Evolutionary conservation across 768 basidiomycete genomes (phyloP).

Genomic region (Suillus hirtellus): DNA sequence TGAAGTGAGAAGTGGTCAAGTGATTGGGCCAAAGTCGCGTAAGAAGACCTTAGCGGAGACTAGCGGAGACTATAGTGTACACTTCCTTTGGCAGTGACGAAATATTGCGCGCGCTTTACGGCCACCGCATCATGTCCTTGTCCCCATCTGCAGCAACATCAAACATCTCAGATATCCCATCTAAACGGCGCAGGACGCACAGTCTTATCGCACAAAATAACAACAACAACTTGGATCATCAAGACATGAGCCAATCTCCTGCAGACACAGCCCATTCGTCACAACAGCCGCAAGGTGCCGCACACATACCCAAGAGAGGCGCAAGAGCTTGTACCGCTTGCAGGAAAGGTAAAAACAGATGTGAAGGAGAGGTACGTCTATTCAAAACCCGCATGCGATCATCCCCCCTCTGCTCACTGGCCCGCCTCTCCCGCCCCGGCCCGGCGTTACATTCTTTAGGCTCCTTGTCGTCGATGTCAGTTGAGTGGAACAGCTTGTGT

Average conservation of each 20-base stretch:
- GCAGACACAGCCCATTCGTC: constrained; percentile 32
- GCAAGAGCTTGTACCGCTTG: constrained; percentile 87
- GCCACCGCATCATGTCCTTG: constrained; percentile 56
- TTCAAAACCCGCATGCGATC: constrained; percentile 33
- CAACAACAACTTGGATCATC: constrained; percentile 11
- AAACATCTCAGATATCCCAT: constrained; percentile 53
- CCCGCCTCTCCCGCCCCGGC: constrained; percentile 72
- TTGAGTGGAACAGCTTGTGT: constrained; percentile 77
- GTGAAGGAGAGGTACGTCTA: constrained; percentile 80
- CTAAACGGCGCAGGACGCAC: constrained; percentile 60
- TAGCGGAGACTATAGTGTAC: constrained; percentile 13
- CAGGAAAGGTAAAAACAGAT: constrained; percentile 90
- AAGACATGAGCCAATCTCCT: constrained; percentile 37
- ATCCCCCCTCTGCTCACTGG: constrained; percentile 57
- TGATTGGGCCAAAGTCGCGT: constrained; percentile 11
- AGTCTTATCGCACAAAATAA: constrained; percentile 22
- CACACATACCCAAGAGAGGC: constrained; percentile 89
- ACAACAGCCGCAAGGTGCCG: constrained; percentile 32
- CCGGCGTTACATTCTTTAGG: constrained; percentile 61
- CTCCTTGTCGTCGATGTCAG: constrained; percentile 89
- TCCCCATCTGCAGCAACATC: constrained; percentile 60
- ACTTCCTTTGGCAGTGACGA: constrained; percentile 18
- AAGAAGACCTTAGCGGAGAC: constrained; percentile 3
- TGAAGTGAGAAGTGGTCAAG: constrained; percentile 11
- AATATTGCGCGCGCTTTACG: constrained; percentile 12